phyloP scores from a whole-genome alignment of 2,329 filamentous ascomycete species.

The Tolypocladium tundrense region DNA sequence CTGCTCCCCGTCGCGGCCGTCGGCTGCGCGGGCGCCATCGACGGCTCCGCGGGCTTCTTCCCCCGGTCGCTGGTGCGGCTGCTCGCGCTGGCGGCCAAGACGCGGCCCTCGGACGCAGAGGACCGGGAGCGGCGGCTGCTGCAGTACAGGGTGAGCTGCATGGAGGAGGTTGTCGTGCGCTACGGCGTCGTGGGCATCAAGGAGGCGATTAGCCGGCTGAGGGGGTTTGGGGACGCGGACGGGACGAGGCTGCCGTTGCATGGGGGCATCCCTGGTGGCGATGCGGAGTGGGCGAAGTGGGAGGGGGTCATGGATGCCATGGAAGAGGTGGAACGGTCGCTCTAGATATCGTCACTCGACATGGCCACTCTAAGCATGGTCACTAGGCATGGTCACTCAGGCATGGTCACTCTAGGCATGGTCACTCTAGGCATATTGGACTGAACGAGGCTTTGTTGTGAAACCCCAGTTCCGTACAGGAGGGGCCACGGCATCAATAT shows the following conservation, averaged over 20 bases:
- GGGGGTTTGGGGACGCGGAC: conserved; percentile 47
- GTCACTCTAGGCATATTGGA: background rate
- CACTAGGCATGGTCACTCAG: no score
- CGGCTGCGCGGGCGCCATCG: conserved; percentile 50
- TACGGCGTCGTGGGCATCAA: conserved; percentile 56
- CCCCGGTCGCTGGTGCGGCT: conserved; percentile 50
- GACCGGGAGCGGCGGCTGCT: conserved; percentile 40
- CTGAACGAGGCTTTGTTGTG: background rate
- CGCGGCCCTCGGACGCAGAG: conserved; percentile 24
- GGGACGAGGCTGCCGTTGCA: conserved; percentile 49
- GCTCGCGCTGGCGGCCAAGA: conserved; percentile 33
- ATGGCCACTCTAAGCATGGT: no score
- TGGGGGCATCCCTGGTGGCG: conserved; percentile 47
- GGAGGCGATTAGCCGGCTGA: conserved; percentile 49
- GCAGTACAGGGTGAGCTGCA: conserved; percentile 50
- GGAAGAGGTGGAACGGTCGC: conserved; percentile 29
- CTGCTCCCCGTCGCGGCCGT: conserved; percentile 49
- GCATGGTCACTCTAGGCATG: no score
- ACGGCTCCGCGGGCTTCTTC: conserved; percentile 53
- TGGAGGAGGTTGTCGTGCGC: conserved; percentile 51
- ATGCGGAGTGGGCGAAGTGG: conserved; percentile 47
- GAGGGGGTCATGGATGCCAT: conserved; percentile 30
- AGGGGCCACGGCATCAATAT: no score
- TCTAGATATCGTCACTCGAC: conserved; percentile 4
- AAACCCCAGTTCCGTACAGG: background rate